These are phyloP conservation scores for Hypoxylon fragiforme DNA, from an alignment of 495 filamentous ascomycete genomes.

Conservation along the genomic window DNA sequence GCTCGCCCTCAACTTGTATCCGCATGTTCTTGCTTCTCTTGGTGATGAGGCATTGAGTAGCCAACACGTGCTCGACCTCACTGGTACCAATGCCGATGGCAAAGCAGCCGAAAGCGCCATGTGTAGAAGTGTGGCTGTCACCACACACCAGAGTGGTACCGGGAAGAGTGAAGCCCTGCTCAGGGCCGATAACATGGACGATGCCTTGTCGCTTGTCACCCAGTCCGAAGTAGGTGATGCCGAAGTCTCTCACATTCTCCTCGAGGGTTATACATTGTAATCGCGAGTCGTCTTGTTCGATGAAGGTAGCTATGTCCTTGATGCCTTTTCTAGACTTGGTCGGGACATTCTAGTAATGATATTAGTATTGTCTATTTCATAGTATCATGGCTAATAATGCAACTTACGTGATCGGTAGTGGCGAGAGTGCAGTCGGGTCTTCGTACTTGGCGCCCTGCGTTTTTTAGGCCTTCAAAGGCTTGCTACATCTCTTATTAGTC, in stretches of 20 bases:
- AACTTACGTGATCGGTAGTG: conserved; percentile 92
- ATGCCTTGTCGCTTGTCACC: conserved; percentile 97
- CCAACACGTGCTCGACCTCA: conserved; percentile 97
- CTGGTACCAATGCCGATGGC: conserved; percentile 98
- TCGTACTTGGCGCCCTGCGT: conserved; percentile 82
- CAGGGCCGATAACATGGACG: conserved; percentile 97
- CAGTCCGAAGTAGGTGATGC: conserved; percentile 95
- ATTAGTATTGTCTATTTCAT: conserved; percentile 3
- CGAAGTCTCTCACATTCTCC: conserved; percentile 95
- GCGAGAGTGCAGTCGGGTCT: conserved; percentile 95
- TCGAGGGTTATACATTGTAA: conserved; percentile 93
- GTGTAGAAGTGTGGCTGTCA: conserved; percentile 96
- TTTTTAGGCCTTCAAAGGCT: conserved; percentile 94
- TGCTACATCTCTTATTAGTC: conserved; percentile 57
- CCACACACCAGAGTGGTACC: conserved; percentile 97
- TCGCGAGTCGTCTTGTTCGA: conserved; percentile 91
- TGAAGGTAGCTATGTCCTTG: conserved; percentile 83
- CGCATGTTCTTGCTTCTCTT: conserved; percentile 98
- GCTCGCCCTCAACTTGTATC: conserved; percentile 88
- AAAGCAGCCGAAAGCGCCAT: conserved; percentile 93
- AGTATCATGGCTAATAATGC: neutral
- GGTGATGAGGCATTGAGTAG: conserved; percentile 93
- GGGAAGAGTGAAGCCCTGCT: conserved; percentile 97
- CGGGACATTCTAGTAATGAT: conserved; percentile 71
- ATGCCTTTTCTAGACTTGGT: conserved; percentile 86